Evolutionary conservation across 1,139 yeast species (phyloP).

Genomic region (Hemisphaericaspora xylofermentans): DNA sequence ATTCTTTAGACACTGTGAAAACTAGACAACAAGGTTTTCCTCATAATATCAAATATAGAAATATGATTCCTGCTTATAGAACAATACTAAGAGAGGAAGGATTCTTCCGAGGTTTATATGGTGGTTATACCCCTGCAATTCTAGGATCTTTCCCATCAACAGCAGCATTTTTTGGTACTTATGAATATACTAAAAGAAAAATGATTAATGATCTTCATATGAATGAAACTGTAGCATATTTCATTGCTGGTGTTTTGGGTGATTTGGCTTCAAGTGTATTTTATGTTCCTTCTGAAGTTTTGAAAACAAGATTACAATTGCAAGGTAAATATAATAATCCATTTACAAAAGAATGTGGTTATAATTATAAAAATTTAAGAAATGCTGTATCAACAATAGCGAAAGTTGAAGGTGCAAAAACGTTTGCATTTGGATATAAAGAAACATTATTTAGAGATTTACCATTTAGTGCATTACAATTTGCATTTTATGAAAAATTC

Average conservation of each 20-base stretch:
- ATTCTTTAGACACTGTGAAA: slow-evolving; percentile 92
- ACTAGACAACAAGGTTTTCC: slow-evolving; percentile 96
- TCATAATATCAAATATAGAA: slow-evolving; percentile 60
- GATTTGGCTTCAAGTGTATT: slow-evolving; percentile 88
- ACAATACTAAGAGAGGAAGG: slow-evolving; percentile 85
- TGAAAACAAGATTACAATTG: slow-evolving; percentile 86
- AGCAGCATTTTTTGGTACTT: slow-evolving; percentile 86
- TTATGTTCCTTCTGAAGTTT: slow-evolving; percentile 96
- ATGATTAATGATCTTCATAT: slow-evolving; percentile 63
- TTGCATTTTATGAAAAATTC: slow-evolving; percentile 91
- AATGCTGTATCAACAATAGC: slow-evolving; percentile 68
- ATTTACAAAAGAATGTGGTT: slow-evolving; percentile 70
- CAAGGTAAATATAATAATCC: slow-evolving; percentile 88
- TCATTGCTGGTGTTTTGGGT: slow-evolving; percentile 85
- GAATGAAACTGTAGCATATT: slow-evolving; percentile 78
- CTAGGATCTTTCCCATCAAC: slow-evolving; percentile 92
- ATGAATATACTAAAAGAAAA: slow-evolving; percentile 74
- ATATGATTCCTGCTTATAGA: slow-evolving; percentile 65
- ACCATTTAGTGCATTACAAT: slow-evolving; percentile 93
- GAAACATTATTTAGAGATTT: slow-evolving; percentile 89
- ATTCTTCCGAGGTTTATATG: slow-evolving; percentile 75
- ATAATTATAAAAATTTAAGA: slow-evolving; percentile 71
- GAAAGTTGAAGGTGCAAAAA: slow-evolving; percentile 66
- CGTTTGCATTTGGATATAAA: slow-evolving; percentile 87
- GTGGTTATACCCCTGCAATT: slow-evolving; percentile 91